A percentile compares a stretch with the other conserved stretches of the same genome.
Conservation (phyloP, 495 filamentous ascomycete genomes). For the Podospora appendiculata region DNA sequence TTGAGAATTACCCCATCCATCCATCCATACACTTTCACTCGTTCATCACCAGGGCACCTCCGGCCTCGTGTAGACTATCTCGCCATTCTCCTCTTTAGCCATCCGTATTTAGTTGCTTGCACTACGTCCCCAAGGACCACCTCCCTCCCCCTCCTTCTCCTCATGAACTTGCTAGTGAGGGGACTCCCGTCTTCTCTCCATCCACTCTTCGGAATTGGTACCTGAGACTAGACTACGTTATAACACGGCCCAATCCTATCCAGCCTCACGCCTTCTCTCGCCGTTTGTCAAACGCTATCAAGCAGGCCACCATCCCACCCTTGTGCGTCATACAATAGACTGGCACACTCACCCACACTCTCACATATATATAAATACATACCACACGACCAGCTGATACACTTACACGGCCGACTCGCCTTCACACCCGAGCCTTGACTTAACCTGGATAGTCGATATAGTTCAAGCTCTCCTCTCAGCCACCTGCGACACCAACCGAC, state of each 20-base stretch:
- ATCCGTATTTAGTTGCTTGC: no score
- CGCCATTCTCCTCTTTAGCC: not conserved
- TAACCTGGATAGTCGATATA: no score
- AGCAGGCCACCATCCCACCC: no score
- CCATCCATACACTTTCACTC: no score
- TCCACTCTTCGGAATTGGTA: slow-evolving; percentile 17
- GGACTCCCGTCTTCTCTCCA: slow-evolving; percentile 5
- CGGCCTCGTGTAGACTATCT: not conserved
- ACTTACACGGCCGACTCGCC: not conserved
- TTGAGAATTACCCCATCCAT: no score
- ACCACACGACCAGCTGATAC: not conserved
- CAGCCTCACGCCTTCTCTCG: not conserved
- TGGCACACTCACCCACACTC: not conserved
- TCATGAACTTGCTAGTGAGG: slow-evolving; percentile 34
- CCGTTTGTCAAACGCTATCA: no score
- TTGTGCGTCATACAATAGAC: not conserved
- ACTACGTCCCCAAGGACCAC: not conserved
- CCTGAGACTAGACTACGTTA: slow-evolving; percentile 12
- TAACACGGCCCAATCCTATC: slow-evolving; percentile 4
- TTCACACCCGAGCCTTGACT: not conserved
- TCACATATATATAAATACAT: not conserved
- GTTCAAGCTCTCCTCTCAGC: no score
- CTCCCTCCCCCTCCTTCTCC: slow-evolving; percentile 2
- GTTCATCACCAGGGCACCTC: not conserved
- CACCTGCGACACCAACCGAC: no score